phyloP scores from a whole-genome alignment of 306 rosid species.

The Sindora glabra region DNA sequence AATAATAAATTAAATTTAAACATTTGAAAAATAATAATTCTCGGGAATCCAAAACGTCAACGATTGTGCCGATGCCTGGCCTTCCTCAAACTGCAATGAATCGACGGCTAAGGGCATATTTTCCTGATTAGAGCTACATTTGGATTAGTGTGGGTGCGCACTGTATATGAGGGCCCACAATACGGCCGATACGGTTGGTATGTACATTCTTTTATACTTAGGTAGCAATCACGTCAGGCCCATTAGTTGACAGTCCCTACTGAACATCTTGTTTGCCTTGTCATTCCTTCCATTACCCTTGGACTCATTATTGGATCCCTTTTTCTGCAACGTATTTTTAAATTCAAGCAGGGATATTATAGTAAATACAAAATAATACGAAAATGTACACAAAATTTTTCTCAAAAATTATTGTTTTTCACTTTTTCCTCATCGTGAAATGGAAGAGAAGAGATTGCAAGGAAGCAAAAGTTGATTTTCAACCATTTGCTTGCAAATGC shows the following conservation, averaged over 20 bases:
- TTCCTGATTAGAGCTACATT: constrained; percentile 94
- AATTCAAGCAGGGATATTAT: not conserved
- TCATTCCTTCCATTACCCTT: constrained; percentile 35
- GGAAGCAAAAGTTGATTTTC: too few relatives aligned
- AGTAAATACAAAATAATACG: not conserved
- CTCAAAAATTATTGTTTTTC: too few relatives aligned
- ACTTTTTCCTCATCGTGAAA: too few relatives aligned
- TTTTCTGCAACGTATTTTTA: constrained; percentile 27
- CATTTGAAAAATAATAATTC: too few relatives aligned
- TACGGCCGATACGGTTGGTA: constrained; percentile 95
- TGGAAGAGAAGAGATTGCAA: too few relatives aligned
- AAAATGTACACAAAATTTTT: not conserved
- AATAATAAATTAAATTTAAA: too few relatives aligned
- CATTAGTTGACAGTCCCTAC: constrained; percentile 91
- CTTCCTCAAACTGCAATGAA: constrained; percentile 64
- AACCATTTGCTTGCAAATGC: too few relatives aligned
- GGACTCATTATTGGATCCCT: constrained; percentile 46
- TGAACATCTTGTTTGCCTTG: constrained; percentile 74
- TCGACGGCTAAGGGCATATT: constrained; percentile 99
- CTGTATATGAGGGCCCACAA: constrained; percentile 92
- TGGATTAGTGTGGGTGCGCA: constrained; percentile 65
- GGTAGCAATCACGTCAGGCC: constrained; percentile 90
- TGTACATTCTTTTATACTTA: constrained; percentile 78
- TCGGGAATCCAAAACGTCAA: constrained; percentile 20
- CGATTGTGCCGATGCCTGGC: constrained; percentile 32